phyloP scores from a whole-genome alignment of 2,329 filamentous ascomycete genomes.

The Camptophora hylomeconis region DNA sequence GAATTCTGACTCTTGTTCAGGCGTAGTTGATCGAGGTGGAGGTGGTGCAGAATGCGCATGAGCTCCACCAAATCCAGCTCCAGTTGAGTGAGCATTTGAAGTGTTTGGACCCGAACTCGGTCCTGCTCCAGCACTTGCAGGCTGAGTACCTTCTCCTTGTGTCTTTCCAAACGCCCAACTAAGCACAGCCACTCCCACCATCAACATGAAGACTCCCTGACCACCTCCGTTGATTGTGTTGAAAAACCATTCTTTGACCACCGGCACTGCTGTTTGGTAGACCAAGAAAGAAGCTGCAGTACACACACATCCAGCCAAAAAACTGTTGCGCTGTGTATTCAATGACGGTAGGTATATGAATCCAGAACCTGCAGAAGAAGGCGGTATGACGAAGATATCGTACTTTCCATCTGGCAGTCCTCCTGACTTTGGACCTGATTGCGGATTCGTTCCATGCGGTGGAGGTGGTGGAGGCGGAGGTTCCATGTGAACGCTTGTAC shows the following conservation, averaged over 20 bases:
- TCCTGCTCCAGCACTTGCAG: neutral
- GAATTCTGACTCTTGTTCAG: conserved; percentile 1
- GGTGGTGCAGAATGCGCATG: conserved; percentile 2
- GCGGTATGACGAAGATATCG: conserved; percentile 93
- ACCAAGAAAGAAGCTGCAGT: conserved; percentile 60
- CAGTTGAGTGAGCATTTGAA: neutral
- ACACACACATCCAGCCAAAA: conserved; percentile 70
- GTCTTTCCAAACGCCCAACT: conserved; percentile 65
- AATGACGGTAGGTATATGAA: conserved; percentile 92
- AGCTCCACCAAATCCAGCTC: neutral
- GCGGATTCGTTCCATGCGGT: conserved; percentile 69
- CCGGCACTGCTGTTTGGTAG: conserved; percentile 61
- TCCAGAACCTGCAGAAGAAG: conserved; percentile 75
- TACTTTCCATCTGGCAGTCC: conserved; percentile 81
- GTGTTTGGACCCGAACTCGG: conserved; percentile 1
- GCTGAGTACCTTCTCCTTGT: conserved; percentile 36
- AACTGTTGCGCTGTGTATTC: conserved; percentile 76
- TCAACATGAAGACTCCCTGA: conserved; percentile 57
- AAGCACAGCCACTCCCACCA: conserved; percentile 59
- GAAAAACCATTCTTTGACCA: conserved; percentile 59
- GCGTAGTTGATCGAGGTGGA: conserved; percentile 5
- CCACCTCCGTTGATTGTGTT: conserved; percentile 59
- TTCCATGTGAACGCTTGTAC: conserved; percentile 18
- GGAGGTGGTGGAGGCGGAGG: conserved; percentile 68
- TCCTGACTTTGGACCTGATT: conserved; percentile 40